phyloP scores from a whole-genome alignment of 2,329 filamentous ascomycete genomes.

The Grosmannia clavigera region DNA sequence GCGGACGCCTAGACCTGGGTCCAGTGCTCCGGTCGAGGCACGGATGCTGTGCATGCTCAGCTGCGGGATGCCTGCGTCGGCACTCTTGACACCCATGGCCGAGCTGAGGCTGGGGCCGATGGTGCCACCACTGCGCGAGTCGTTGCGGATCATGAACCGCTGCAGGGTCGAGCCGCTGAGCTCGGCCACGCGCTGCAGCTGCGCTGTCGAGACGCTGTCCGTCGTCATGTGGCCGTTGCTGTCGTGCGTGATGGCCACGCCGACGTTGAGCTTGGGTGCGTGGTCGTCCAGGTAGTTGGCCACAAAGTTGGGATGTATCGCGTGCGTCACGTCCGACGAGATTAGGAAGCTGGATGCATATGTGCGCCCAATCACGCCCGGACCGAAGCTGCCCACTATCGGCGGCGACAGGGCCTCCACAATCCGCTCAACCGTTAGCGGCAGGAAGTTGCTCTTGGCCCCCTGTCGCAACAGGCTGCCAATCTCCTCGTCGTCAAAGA shows the following conservation, averaged over 20 bases:
- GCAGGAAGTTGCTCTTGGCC: conserved; percentile 79
- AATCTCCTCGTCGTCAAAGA: conserved; percentile 96
- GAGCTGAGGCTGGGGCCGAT: conserved; percentile 86
- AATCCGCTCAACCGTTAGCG: conserved; percentile 66
- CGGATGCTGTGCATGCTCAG: conserved; percentile 89
- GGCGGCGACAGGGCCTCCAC: conserved; percentile 50
- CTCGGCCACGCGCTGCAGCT: conserved; percentile 68
- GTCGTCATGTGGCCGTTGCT: conserved; percentile 95
- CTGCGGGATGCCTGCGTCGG: conserved; percentile 84
- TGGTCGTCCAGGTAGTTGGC: conserved; percentile 74
- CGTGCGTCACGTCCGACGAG: conserved; percentile 86
- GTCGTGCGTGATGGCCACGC: conserved; percentile 68
- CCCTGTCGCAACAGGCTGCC: conserved; percentile 84
- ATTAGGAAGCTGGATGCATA: conserved; percentile 88
- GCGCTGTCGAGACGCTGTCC: conserved; percentile 70
- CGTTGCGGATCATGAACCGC: conserved; percentile 90
- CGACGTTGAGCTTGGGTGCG: conserved; percentile 77
- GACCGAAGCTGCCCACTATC: conserved; percentile 27
- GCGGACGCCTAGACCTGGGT: conserved; percentile 78
- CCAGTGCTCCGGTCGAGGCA: conserved; percentile 73
- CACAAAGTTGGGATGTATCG: conserved; percentile 89
- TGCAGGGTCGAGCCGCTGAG: conserved; percentile 62
- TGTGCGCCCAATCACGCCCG: conserved; percentile 61
- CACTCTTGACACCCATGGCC: conserved; percentile 66
- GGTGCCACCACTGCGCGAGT: conserved; percentile 77